Evolutionary conservation across 192 early-diverging fungal species (phyloP), one percentile per base, ranked within the genome.

Genomic region (Gryganskiella cystojenkinii): DNA sequence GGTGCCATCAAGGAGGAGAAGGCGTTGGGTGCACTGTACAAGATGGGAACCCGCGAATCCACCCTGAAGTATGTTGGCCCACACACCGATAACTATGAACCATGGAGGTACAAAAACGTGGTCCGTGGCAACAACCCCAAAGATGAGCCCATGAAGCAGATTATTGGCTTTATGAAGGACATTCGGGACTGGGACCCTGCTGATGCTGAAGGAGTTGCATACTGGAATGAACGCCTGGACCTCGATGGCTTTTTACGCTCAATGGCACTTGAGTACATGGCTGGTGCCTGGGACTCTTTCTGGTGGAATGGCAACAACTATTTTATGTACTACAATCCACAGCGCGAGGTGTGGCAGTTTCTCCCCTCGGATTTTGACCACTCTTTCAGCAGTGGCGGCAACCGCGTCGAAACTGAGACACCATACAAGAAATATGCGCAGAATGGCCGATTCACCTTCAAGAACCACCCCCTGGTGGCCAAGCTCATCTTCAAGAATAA

Each of bases 331-430:
- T 59, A 44, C 24, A 61, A 75, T 24, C 67, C 80, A 6, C 44
- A 55, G 14, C 44, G 40, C 33, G 61, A 67, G 24, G 43, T 61
- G 19, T 75, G 70, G 55, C 40, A 71, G 28, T 52, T 66, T 44
- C 3, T 81, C 33, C 80, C 80, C 9, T 70, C 70, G 56, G 80
- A 81, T 49, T 81, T 75, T 63, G 80, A 81, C 42, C 69, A 56
- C 31, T 70, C 71, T 35, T 81, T 81, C 68, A 71, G 64, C 24
- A 68, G 65, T 47, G 64, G 70, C 31, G 71, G 71, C 44, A 52
- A 52, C 20, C 61, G 61, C 35, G 31, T 35, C 15, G 34, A 15
- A n/a, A 28, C 27, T 47, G n/a, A 53, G 22, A 40, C 49, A 40
- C 42, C 47, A 24, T 64, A 64, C 61, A 64, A 53, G 35, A 14